A percentile compares a stretch with the other conserved stretches of the same genome.
Evolutionary conservation across 2,329 filamentous ascomycete genomes (phyloP).

Genomic region (Helminthosporium solani): DNA sequence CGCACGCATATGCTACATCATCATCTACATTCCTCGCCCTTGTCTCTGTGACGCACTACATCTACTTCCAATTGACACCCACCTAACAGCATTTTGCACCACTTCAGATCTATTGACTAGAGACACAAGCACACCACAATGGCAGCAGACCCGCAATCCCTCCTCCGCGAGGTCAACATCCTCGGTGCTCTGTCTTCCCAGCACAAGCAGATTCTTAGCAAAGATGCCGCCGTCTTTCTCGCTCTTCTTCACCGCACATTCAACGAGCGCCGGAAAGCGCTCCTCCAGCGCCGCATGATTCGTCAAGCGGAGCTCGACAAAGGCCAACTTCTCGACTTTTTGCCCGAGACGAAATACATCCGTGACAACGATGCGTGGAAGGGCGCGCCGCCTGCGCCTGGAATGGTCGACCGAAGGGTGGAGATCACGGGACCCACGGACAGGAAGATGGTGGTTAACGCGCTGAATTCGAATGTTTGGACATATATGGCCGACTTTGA

Average conservation of each 20-base stretch:
- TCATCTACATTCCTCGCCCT: slow-evolving; percentile 23
- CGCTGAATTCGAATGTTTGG: slow-evolving; percentile 92
- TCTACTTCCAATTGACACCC: not conserved
- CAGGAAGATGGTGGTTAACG: slow-evolving; percentile 98
- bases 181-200: slow-evolving; percentile 75
- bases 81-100: too few species aligned
- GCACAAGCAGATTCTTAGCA: slow-evolving; percentile 87
- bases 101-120: slow-evolving; percentile 7
- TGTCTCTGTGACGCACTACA: not conserved
- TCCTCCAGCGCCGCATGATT: slow-evolving; percentile 81
- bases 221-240: slow-evolving; percentile 86
- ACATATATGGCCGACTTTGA: slow-evolving; percentile 99
- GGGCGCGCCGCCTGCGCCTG: slow-evolving; percentile 86
- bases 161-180: slow-evolving; percentile 86
- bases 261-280: slow-evolving; percentile 81
- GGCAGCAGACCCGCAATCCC: slow-evolving; percentile 61
- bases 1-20: slow-evolving; percentile 14
- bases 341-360: slow-evolving; percentile 93
- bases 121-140: slow-evolving; percentile 23
- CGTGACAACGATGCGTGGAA: slow-evolving; percentile 93
- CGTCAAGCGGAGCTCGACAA: slow-evolving; percentile 93
- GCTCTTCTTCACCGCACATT: slow-evolving; percentile 93
- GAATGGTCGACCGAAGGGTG: slow-evolving; percentile 86
- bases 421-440: slow-evolving; percentile 98
- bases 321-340: slow-evolving; percentile 85